Conservation (phyloP, 495 filamentous ascomycete species). For the Oidiodendron maius region DNA sequence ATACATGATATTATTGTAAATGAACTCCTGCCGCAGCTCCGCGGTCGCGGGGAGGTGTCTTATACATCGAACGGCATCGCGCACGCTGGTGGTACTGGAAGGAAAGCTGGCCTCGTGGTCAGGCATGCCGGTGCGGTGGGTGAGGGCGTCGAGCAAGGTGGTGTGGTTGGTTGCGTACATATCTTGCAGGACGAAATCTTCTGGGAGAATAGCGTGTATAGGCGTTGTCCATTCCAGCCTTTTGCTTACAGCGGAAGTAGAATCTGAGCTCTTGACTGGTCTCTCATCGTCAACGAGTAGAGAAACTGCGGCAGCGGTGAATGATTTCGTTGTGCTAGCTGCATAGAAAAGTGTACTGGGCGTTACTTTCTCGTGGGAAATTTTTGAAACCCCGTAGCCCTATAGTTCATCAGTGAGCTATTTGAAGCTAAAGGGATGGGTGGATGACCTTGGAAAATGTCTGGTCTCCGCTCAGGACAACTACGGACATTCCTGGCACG, state of each 20-base stretch:
- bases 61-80: constrained; percentile 31
- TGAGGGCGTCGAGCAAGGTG: constrained; percentile 45
- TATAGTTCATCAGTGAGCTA: no score
- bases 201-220: constrained; percentile 39
- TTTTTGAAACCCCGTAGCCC: constrained; percentile 45
- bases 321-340: constrained; percentile 51
- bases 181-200: constrained; percentile 46
- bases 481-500: no score
- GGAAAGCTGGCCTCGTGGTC: constrained; percentile 25
- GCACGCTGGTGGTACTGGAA: constrained; percentile 17
- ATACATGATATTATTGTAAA: constrained; percentile 52
- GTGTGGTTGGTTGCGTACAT: constrained; percentile 37
- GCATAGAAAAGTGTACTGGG: constrained; percentile 35
- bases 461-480: no score
- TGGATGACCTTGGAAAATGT: no score
- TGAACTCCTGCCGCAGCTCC: constrained; percentile 32
- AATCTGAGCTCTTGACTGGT: no score
- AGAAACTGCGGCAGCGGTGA: constrained; percentile 43
- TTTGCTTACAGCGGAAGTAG: no score
- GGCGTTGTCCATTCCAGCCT: constrained; percentile 45
- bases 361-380: constrained; percentile 36
- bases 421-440: no score
- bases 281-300: constrained; percentile 33
- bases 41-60: constrained; percentile 34
- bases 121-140: constrained; percentile 44